Evolutionary conservation across 2,329 filamentous ascomycete species (phyloP).

Genomic region (Amauroascus niger): DNA sequence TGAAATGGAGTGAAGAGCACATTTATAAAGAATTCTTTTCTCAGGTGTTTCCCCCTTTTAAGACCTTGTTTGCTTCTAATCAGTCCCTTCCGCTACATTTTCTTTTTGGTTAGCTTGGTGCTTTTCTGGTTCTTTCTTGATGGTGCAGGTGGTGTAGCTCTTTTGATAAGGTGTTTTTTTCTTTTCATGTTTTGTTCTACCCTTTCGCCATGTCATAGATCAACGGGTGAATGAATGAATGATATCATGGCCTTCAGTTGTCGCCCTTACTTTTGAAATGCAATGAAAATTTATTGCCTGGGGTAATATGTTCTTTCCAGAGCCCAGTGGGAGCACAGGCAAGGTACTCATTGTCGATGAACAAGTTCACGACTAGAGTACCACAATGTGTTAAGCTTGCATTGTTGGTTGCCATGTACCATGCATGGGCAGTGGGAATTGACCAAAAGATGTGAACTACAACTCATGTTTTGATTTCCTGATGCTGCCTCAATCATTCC

Average conservation of each 20-base stretch:
- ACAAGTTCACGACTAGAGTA: too few relatives aligned
- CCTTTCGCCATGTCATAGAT: slow-evolving; percentile 10
- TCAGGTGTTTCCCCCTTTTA: not conserved
- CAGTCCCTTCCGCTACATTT: not conserved
- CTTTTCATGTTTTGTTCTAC: not conserved
- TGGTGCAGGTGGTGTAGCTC: slow-evolving; percentile 3
- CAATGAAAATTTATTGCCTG: too few relatives aligned
- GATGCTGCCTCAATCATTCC: too few relatives aligned
- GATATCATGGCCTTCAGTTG: slow-evolving; percentile 9
- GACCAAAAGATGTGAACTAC: too few relatives aligned
- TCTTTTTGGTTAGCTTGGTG: not conserved
- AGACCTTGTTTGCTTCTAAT: not conserved
- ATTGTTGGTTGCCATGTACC: too few relatives aligned
- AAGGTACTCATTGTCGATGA: too few relatives aligned
- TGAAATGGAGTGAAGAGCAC: slow-evolving; percentile 6
- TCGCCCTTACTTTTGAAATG: not conserved
- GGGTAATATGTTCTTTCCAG: too few relatives aligned
- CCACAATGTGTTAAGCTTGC: too few relatives aligned
- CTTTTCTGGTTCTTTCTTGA: not conserved
- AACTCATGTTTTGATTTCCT: too few relatives aligned
- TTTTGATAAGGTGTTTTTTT: not conserved
- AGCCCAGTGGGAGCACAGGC: too few relatives aligned
- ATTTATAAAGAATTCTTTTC: slow-evolving; percentile 4
- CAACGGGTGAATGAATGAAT: slow-evolving; percentile 12
- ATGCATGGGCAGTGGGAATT: too few relatives aligned